Evolutionary conservation across 768 basidiomycete genomes (phyloP), one percentile per base, ranked within the genome.

Genomic region (Lactifluus volemus): DNA sequence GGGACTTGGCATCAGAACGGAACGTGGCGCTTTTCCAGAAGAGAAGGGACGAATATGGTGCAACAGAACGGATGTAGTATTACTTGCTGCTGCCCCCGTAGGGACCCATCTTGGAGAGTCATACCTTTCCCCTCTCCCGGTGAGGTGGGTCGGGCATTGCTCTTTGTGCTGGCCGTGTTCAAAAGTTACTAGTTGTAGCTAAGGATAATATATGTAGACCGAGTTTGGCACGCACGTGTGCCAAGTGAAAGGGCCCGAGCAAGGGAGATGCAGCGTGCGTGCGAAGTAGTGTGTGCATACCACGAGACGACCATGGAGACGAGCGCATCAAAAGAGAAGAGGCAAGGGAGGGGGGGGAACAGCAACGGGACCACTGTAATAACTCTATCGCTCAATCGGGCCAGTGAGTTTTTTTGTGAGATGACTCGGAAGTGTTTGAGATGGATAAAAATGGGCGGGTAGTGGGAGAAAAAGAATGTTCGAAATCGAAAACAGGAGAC

Each of bases 1-100:
- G 5, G 38, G 32, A 30, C 25, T 14, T 39, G 19, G 58, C 50
- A 60, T 60, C 59, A 49, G 59, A 60, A 60, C 30, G 36, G 59
- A 30, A 11, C 34, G 19, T 17, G 25, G 49, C 36, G 17, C 25
- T 39, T 57, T 59, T 61, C 50, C n/a, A 50, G 50, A 56, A 61
- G 36, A 32, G 21, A 49, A 36, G 47, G 17, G 32, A 25, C 34
- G 21, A 49, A 21, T 29, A 41, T 6, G n/a, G 32, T 11, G 30
- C 1, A 25, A 45, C 41, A 44, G n/a, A 12, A 34, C 45, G 54
- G 44, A 55, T 47, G 32, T 12, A 55, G 25, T 55, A 55, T 4
- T 21, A 55, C 30, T 44, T n/a, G n/a, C 17, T 10, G n/a, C 6
- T 44, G 8, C 8, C n/a, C 10, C 2, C 19, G 19, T 29, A 4